Percentiles rank a stretch among this genome's conserved stretches.
Evolutionary conservation across 75 land plant genomes (phyloP).

Genomic region (Cunninghamia lanceolata): DNA sequence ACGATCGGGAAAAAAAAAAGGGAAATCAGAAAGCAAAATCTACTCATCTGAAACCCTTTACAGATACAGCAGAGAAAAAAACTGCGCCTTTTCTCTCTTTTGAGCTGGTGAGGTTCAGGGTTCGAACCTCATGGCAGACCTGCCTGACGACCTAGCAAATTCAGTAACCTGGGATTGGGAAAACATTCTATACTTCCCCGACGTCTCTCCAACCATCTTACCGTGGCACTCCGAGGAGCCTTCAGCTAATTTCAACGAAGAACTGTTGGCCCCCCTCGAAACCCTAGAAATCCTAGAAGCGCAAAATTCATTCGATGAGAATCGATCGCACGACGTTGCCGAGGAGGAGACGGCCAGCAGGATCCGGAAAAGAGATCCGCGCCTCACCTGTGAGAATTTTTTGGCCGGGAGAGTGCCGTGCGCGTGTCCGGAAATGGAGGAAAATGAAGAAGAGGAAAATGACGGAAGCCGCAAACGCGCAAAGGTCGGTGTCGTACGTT

Average conservation of each 20-base stretch:
- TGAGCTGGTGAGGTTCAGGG: neutral
- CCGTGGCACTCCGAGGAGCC: slow-evolving; percentile 20
- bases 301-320: neutral
- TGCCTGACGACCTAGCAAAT: slow-evolving; percentile 9
- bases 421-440: slow-evolving; percentile 91
- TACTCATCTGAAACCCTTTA: neutral
- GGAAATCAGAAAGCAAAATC: neutral
- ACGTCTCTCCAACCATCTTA: slow-evolving; percentile 23
- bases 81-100: neutral
- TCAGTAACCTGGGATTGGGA: slow-evolving; percentile 69
- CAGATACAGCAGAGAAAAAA: neutral
- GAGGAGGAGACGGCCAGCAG: neutral
- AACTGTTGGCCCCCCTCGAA: neutral
- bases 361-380: slow-evolving; percentile 78
- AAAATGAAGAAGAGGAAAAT: slow-evolving; percentile 47
- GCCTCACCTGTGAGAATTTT: slow-evolving; percentile 75
- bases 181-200: slow-evolving; percentile 45
- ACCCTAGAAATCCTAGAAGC: neutral
- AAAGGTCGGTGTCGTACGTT: slow-evolving; percentile 31
- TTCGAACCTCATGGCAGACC: slow-evolving; percentile 13
- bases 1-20: neutral
- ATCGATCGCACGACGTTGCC: neutral
- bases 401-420: slow-evolving; percentile 95
- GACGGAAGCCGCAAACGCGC: slow-evolving; percentile 43
- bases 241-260: neutral